A percentile compares a stretch with the other conserved stretches of the same genome.
phyloP scores from a whole-genome alignment of 2,329 filamentous ascomycete species.

The Cytospora schulzeri region DNA sequence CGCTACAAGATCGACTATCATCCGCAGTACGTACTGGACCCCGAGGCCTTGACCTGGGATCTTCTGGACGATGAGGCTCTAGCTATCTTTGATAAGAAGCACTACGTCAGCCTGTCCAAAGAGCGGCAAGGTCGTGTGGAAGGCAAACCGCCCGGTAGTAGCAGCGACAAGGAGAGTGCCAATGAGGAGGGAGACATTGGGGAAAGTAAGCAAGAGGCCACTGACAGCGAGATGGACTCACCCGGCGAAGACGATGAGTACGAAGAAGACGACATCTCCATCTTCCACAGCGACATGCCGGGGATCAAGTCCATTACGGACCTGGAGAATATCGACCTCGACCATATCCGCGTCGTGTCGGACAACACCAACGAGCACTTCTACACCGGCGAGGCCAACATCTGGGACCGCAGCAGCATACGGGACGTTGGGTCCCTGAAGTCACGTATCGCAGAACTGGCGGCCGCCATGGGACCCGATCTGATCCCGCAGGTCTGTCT shows the following conservation, averaged over 20 bases:
- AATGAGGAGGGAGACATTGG: conserved; percentile 33
- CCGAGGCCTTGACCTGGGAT: conserved; percentile 65
- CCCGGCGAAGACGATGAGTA: conserved; percentile 30
- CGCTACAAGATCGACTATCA: conserved; percentile 79
- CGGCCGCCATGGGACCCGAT: conserved; percentile 66
- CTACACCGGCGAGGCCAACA: conserved; percentile 53
- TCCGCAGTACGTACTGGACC: conserved; percentile 74
- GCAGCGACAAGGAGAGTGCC: not conserved
- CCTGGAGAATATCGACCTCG: conserved; percentile 57
- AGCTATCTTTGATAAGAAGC: conserved; percentile 52
- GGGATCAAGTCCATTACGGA: conserved; percentile 61
- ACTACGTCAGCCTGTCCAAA: conserved; percentile 55
- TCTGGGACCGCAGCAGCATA: conserved; percentile 60
- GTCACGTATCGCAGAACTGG: conserved; percentile 66
- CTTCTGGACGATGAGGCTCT: conserved; percentile 56
- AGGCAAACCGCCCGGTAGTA: conserved; percentile 31
- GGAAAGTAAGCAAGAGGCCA: conserved; percentile 24
- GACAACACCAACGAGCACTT: conserved; percentile 42
- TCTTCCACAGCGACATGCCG: conserved; percentile 67
- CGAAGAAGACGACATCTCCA: conserved; percentile 35
- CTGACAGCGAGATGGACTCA: conserved; percentile 19
- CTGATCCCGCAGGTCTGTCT: conserved; percentile 59
- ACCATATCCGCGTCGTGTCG: conserved; percentile 58
- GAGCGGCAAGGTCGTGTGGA: conserved; percentile 31
- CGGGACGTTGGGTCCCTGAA: conserved; percentile 56